Base-by-base conservation (phyloP, 139 green algal species). In the Prasinococcaceae sp. region DNA sequence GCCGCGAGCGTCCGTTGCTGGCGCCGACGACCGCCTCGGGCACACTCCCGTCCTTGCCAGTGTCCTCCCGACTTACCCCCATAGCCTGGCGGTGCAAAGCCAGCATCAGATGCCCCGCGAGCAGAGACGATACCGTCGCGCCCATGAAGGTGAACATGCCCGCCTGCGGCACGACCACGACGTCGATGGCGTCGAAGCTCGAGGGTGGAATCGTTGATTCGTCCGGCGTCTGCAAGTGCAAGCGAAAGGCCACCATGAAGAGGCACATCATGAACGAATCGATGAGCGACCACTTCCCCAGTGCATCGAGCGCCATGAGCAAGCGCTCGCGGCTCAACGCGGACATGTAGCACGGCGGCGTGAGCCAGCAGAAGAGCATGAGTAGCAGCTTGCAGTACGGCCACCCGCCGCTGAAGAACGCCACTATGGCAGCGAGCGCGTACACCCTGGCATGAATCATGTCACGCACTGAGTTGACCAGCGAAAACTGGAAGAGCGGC, bases 231-330 rank as follows among this genome's bases (percentile, higher is more conserved):
- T 38, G 5, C 12, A 65, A 17, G 40, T 55, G 22, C 24, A 65
- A 65, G 16, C 30, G 39, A 39, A 66, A 66, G 23, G 27, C 46
- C 9, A 51, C 58, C 48, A 55, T 55, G n/a, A 66, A 51, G 24
- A 66, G 26, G 1, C 22, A 42, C 39, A 66, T 53, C 6, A 66
- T 47, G 58, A 51, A 66, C 24, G 41, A 14, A n/a, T 66, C 58
- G 2, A 66, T 30, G 6, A 66, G 38, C 24, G 37, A 54, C 58
- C 58, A 66, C 39, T 59, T 59, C 5, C 58, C 58, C 3, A 60
- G 29, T 2, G 27, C 39, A 20, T 66, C 58, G 8, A 66, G 24
- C 24, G 37, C 19, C 35, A 9, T 28, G 2, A 66, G 36, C 16
- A 49, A 24, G 8, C 12, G 14, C 3, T 49, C 56, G 28, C 56